Conservation (phyloP, 495 filamentous ascomycete species). For the Daldinia loculata region DNA sequence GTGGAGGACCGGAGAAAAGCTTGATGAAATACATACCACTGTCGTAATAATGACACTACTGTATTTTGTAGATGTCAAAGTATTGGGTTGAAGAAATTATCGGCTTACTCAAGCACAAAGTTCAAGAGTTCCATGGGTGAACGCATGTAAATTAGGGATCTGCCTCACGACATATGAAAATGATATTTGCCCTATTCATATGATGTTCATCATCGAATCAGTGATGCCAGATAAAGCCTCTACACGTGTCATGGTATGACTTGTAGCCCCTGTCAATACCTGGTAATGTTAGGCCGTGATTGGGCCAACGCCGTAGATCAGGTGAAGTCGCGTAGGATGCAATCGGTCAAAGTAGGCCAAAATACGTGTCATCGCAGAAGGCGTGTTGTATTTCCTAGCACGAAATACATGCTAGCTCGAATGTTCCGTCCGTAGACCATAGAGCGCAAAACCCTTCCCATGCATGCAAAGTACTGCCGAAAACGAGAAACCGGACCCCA, state of each 20-base stretch:
- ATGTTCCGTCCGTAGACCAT: conserved; percentile 47
- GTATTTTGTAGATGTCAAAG: neutral
- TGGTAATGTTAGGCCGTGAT: conserved; percentile 13
- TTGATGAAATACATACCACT: neutral
- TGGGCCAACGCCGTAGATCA: conserved; percentile 13
- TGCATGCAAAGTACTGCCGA: conserved; percentile 49
- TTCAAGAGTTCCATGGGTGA: neutral
- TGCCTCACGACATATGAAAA: conserved; percentile 1
- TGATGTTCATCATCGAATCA: conserved; percentile 1
- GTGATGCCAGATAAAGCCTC: neutral
- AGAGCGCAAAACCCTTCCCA: conserved; percentile 50
- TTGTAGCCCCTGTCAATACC: conserved; percentile 15
- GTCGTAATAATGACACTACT: neutral
- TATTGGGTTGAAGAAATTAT: neutral
- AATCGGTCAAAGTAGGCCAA: conserved; percentile 21
- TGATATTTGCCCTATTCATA: conserved; percentile 6
- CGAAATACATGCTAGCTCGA: conserved; percentile 50
- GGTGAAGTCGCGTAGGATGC: conserved; percentile 20
- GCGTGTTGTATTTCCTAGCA: conserved; percentile 49
- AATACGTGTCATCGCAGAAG: conserved; percentile 48
- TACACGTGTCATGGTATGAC: conserved; percentile 34
- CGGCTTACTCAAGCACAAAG: neutral
- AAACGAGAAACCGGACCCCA: conserved; percentile 49
- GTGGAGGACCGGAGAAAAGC: neutral
- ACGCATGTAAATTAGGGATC: conserved; percentile 8